These are phyloP conservation scores for Ophiocordyceps sinensis DNA, from an alignment of 2,329 filamentous ascomycete species.

Conservation along the genomic window DNA sequence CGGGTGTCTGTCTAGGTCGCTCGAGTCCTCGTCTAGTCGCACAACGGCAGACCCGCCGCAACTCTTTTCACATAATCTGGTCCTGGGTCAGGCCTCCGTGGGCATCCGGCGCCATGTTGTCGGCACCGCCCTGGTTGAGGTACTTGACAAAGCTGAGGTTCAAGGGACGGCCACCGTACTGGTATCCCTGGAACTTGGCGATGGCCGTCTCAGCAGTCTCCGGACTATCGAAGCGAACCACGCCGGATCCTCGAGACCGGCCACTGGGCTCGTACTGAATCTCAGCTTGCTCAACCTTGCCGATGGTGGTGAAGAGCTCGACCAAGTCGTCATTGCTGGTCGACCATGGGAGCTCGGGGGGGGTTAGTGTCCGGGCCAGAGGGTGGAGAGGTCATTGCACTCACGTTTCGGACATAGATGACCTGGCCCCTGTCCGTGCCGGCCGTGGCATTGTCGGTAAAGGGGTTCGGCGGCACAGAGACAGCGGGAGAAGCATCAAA, in stretches of 20 bases:
- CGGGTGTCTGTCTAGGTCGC: not conserved
- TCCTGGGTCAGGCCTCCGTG: constrained; percentile 77
- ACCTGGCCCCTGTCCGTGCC: constrained; percentile 69
- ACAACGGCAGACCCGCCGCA: not conserved
- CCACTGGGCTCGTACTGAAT: constrained; percentile 98
- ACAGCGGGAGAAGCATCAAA: constrained; percentile 34
- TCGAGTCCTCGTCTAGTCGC: not conserved
- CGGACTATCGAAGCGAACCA: constrained; percentile 79
- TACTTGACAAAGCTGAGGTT: constrained; percentile 93
- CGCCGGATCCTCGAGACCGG: constrained; percentile 84
- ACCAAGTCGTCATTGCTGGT: constrained; percentile 96
- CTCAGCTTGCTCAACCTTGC: constrained; percentile 95
- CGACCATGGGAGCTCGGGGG: constrained; percentile 77
- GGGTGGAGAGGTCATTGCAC: constrained; percentile 19
- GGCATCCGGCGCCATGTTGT: constrained; percentile 74
- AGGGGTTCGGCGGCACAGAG: constrained; percentile 60
- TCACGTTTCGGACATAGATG: constrained; percentile 95
- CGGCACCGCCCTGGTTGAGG: constrained; percentile 50
- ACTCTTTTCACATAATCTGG: constrained; percentile 71
- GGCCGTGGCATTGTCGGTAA: constrained; percentile 82
- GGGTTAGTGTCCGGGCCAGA: constrained; percentile 1
- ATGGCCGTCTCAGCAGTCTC: constrained; percentile 89
- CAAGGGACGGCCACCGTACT: constrained; percentile 89
- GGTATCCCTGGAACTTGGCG: constrained; percentile 92
- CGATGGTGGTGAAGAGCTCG: constrained; percentile 94